A percentile compares a stretch with the other conserved stretches of the same genome.
These are phyloP conservation scores for Starmerella vaccinii DNA, from an alignment of 805 yeast genomes.

Conservation along the genomic window DNA sequence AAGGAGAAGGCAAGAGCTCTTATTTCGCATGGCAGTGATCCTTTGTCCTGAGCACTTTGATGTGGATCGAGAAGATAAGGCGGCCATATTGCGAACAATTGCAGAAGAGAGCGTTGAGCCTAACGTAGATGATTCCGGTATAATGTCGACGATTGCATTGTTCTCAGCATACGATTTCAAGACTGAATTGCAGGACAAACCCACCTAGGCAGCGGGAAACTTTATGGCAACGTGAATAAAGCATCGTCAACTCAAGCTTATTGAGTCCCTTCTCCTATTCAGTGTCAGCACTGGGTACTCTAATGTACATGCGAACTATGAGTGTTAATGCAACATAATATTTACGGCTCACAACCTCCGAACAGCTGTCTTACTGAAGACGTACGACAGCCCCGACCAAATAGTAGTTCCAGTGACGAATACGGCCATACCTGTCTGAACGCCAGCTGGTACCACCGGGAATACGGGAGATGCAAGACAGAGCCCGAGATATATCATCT, in stretches of 20 bases:
- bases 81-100: not conserved
- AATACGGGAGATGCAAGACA: slow-evolving; percentile 49
- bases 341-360: slow-evolving; percentile 22
- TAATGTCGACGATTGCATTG: not conserved
- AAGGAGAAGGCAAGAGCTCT: not conserved
- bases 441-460: slow-evolving; percentile 27
- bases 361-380: slow-evolving; percentile 20
- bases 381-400: slow-evolving; percentile 52
- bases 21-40: slow-evolving; percentile 2
- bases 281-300: not conserved
- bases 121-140: not conserved
- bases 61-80: not conserved
- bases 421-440: slow-evolving; percentile 27
- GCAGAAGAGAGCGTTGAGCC: not conserved
- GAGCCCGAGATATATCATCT: slow-evolving; percentile 75
- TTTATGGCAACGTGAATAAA: too few species aligned
- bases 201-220: too few species aligned
- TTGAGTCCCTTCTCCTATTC: not conserved
- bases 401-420: slow-evolving; percentile 57
- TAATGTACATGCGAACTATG: too few species aligned
- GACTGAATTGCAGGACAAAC: too few species aligned
- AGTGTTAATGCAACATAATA: not conserved
- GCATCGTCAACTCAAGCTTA: too few species aligned
- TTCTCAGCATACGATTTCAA: not conserved
- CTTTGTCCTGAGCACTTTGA: not conserved